Evolutionary conservation across 108 stramenopile species (phyloP), one percentile per base, ranked within the genome.

Genomic region (Fistulifera pelliculosa): DNA sequence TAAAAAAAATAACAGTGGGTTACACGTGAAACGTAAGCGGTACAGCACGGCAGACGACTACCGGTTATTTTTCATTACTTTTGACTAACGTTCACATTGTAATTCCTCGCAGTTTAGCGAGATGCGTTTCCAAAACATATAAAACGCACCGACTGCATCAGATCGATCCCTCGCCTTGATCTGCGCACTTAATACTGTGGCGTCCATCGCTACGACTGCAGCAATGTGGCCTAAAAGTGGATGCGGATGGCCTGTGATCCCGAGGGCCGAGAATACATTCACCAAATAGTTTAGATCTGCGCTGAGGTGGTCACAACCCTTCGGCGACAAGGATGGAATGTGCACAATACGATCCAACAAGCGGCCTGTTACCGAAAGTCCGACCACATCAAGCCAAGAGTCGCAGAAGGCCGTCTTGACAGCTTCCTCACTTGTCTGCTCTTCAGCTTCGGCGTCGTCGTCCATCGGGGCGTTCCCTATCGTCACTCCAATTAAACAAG

Each of bases 211-310:
- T 11, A 67, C 76, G 25, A 88, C 54, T 38, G 68, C 65, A 11
- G 71, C 75, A 2, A 82, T 38, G 50, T 90, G 80, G 21, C 55
- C 68, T 35, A 90, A 51, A 27, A 90, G 52, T 1, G 89, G 89
- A 58, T 90, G 85, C 7, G 89, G 89, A 62, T 90, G 89, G 17
- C 85, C 85, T 3, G 73, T 49, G 12, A 90, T 79, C 24, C 89
- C 89, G 38, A 90, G 64, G 7, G 89, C 89, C 15, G 83, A 74
- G 27, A 90, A 83, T 12, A 90, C 89, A 54, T 90, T 90, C 8
- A 77, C 56, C 35, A 90, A 57, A 54, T 90, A 90, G 55, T 87
- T 80, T 55, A 90, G 68, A 57, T 90, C 89, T 1, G 84, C 61
- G 11, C 69, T 65, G 41, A 90, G 56, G 49, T 90, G 85, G 22